Evolutionary conservation across 2,329 filamentous ascomycete species (phyloP).

Genomic region (Pyrenophora tritici-repentis): DNA sequence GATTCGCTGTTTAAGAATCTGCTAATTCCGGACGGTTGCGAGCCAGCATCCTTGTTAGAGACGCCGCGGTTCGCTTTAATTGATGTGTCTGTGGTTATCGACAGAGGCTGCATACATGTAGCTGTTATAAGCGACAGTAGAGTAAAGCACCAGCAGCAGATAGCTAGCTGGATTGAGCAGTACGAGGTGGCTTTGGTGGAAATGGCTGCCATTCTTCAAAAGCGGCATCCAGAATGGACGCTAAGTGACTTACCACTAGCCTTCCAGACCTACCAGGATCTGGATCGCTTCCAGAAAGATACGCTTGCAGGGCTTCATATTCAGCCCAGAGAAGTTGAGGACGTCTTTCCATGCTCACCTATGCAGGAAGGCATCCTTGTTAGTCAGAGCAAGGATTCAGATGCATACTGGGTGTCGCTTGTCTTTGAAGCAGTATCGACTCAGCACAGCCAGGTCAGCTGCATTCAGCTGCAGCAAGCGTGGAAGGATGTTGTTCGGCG

Average conservation of each 20-base stretch:
- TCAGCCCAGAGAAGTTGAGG: constrained; percentile 43
- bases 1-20: constrained; percentile 46
- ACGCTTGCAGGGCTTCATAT: constrained; percentile 12
- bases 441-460: neutral
- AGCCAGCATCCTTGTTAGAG: constrained; percentile 12
- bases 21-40: neutral
- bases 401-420: neutral
- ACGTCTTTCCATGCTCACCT: constrained; percentile 61
- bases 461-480: too few relatives aligned
- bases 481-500: too few relatives aligned
- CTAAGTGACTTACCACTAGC: constrained; percentile 25
- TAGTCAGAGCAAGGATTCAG: constrained; percentile 5
- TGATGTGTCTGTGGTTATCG: constrained; percentile 22
- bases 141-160: constrained; percentile 11
- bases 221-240: constrained; percentile 15
- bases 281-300: constrained; percentile 9
- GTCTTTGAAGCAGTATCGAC: neutral
- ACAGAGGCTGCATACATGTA: constrained; percentile 14
- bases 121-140: constrained; percentile 18
- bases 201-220: constrained; percentile 2
- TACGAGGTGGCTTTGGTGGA: constrained; percentile 4
- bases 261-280: constrained; percentile 17
- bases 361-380: constrained; percentile 57
- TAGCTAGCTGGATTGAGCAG: constrained; percentile 14
- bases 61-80: constrained; percentile 20